Evolutionary conservation across 495 filamentous ascomycete genomes (phyloP).

Genomic region (Annulohypoxylon moriforme): DNA sequence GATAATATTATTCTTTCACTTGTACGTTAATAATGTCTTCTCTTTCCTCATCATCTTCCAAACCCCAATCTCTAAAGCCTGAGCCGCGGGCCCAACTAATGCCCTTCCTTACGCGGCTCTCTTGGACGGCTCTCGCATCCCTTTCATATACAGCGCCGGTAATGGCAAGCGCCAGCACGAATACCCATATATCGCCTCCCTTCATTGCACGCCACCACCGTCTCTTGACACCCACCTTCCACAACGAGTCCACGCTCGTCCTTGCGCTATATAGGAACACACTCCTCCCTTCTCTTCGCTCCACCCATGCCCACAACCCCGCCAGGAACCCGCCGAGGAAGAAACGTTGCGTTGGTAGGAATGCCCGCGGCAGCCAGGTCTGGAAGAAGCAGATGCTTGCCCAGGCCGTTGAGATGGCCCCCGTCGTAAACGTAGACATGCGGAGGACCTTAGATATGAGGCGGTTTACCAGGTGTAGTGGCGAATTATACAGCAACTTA

Average conservation of each 20-base stretch:
- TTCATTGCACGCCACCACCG: conserved; percentile 83
- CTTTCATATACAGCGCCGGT: conserved; percentile 83
- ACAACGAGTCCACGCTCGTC: conserved; percentile 78
- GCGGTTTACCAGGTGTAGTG: conserved; percentile 70
- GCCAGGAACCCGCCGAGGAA: conserved; percentile 88
- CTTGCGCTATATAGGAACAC: conserved; percentile 79
- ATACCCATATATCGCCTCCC: conserved; percentile 84
- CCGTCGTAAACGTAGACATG: conserved; percentile 78
- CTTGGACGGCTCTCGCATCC: conserved; percentile 73
- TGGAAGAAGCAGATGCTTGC: conserved; percentile 89
- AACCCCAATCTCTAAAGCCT: conserved; percentile 60
- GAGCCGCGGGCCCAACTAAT: conserved; percentile 78
- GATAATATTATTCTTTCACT: no score
- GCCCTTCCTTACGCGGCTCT: conserved; percentile 74
- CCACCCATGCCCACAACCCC: conserved; percentile 83
- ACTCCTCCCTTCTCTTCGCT: conserved; percentile 67
- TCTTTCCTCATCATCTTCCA: conserved; percentile 50
- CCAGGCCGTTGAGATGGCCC: conserved; percentile 84
- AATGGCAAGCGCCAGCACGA: conserved; percentile 79
- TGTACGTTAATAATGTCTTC: no score
- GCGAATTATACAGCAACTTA: conserved; percentile 71
- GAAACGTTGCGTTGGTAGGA: conserved; percentile 84
- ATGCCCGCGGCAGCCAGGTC: conserved; percentile 74
- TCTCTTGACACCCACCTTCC: conserved; percentile 91
- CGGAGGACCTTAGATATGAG: conserved; percentile 73